phyloP scores from a whole-genome alignment of 179 eudicot species.

The Dionaea muscipula region DNA sequence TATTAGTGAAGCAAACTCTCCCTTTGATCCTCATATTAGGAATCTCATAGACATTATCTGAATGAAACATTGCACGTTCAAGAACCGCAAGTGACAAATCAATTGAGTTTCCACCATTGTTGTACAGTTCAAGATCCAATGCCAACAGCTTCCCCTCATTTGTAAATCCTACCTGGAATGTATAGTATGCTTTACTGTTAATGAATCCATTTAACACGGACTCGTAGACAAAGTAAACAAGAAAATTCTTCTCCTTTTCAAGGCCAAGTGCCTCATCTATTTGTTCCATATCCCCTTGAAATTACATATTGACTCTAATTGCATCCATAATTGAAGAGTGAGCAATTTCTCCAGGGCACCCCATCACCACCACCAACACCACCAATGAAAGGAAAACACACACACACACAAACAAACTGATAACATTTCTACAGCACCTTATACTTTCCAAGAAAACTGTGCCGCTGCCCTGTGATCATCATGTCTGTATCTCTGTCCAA shows the following conservation, averaged over 20 bases:
- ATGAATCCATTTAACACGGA: neutral
- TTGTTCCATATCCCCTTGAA: too few species aligned
- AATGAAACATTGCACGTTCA: slow-evolving; percentile 96
- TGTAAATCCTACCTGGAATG: slow-evolving; percentile 74
- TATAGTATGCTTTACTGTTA: neutral
- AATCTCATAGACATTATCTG: slow-evolving; percentile 88
- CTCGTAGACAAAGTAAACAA: too few species aligned
- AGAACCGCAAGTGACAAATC: slow-evolving; percentile 83
- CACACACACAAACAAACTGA: too few species aligned
- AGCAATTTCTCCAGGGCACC: too few species aligned
- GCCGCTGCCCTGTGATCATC: slow-evolving; percentile 95
- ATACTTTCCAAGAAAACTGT: slow-evolving; percentile 96
- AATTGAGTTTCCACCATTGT: slow-evolving; percentile 89
- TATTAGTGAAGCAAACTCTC: slow-evolving; percentile 84
- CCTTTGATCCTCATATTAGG: slow-evolving; percentile 73
- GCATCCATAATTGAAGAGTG: too few species aligned
- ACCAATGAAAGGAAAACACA: too few species aligned
- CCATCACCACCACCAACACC: too few species aligned
- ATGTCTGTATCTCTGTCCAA: slow-evolving; percentile 90
- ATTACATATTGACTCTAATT: too few species aligned
- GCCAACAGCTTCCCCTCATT: slow-evolving; percentile 82
- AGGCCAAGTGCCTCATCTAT: too few species aligned
- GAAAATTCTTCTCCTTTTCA: too few species aligned
- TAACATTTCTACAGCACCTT: slow-evolving; percentile 33
- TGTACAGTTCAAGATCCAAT: slow-evolving; percentile 82